Base-by-base conservation (phyloP, 2,329 filamentous ascomycete genomes). In the Thielaviopsis musarum region DNA sequence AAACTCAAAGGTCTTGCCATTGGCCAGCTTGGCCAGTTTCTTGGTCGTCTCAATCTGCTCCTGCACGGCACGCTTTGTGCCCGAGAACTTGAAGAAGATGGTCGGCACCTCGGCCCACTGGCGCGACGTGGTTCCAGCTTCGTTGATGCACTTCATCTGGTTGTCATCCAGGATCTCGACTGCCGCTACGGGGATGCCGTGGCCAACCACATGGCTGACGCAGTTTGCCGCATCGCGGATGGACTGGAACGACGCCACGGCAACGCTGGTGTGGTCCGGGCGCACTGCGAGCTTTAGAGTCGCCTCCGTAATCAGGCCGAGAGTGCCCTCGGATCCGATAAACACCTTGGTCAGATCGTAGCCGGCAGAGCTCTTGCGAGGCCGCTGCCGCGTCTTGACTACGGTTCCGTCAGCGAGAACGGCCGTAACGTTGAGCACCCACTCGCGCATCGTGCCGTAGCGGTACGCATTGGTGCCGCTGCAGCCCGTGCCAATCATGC, bases 381-480 rank as follows among this genome's bases (percentile, higher is more conserved):
- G 89, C 55, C 90, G 80, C 71, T 94, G 89, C 63, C 87, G 79
- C 12, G 91, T 96, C 75, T 91, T 91, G 72, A 96, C 85, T 57
- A 95, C 72, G 1, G 90, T 95, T 56, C 90, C 90, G 70, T 95
- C 91, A 19, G 90, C 90, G 66, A 95, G 77, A 12, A 95, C 90
- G 3, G 95, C 88, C 0, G 90, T 95, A 64, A 95, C 72, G 58
- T 81, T 86, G 22, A 95, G 73, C 13, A 95, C 91, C 90, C 90
- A 95, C 69, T 95, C 90, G 63, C 88, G 84, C 89, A 95, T 95
- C 1, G 90, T 95, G 63, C 90, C 91, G 70, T 95, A 95, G 61
- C 90, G 80, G 73, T 94, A 95, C 17, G 90, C 85, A 69, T 95
- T 95, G 15, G 90, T 95, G 61, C 90, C 90, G 67, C 77, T 81